Percentiles rank a stretch among this genome's conserved stretches.
Conservation (phyloP, 768 basidiomycete species). For the Collybia mongolica region DNA sequence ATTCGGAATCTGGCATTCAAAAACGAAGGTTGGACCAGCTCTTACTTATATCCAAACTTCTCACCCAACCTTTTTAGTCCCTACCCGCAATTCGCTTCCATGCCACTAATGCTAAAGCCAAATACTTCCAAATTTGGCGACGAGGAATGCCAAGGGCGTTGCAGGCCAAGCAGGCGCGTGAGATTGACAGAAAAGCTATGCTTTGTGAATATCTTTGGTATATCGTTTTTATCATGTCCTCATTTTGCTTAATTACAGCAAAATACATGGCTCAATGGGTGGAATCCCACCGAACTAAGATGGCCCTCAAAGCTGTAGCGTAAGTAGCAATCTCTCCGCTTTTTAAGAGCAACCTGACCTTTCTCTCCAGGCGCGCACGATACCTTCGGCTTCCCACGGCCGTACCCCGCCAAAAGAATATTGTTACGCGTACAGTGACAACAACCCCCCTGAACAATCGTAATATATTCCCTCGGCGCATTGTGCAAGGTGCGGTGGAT, state of each 20-base stretch:
- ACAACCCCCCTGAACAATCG: neutral
- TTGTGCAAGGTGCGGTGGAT: neutral
- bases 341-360: constrained; percentile 5
- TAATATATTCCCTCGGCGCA: constrained; percentile 2
- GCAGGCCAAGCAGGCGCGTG: constrained; percentile 64
- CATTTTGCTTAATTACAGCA: constrained; percentile 29
- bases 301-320: constrained; percentile 81
- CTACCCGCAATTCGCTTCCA: constrained; percentile 80
- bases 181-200: constrained; percentile 49
- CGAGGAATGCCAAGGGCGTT: constrained; percentile 69
- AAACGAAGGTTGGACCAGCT: constrained; percentile 56
- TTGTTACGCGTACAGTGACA: neutral
- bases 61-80: constrained; percentile 40
- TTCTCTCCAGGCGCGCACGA: constrained; percentile 63
- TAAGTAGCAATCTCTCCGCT: constrained; percentile 39
- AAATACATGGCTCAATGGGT: constrained; percentile 63
- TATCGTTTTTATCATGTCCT: constrained; percentile 10
- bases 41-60: neutral
- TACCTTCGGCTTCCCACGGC: constrained; percentile 73
- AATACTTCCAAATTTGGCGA: constrained; percentile 66
- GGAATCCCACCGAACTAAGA: constrained; percentile 65
- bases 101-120: constrained; percentile 56
- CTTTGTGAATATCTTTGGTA: constrained; percentile 48
- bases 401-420: constrained; percentile 31
- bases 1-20: constrained; percentile 74